A percentile compares a stretch with the other conserved stretches of the same genome.
Conservation (phyloP, 306 rosid genomes). For the Glycyrrhiza uralensis region DNA sequence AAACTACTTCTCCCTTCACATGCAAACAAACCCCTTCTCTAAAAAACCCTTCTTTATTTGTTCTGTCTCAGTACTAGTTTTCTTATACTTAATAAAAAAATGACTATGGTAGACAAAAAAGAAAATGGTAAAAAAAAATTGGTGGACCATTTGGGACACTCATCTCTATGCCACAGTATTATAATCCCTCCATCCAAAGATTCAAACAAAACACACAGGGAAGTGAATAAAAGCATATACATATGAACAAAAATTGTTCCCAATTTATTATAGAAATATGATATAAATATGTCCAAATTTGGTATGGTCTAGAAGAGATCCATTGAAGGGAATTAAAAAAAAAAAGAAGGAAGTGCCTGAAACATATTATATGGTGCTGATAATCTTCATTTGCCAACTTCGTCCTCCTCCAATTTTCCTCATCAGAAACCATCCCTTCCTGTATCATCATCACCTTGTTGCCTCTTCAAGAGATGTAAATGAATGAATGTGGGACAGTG, state of each 20-base stretch:
- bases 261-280: constrained; percentile 55
- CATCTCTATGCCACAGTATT: neutral
- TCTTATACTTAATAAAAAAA: neutral
- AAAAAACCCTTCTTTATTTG: neutral
- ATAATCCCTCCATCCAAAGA: neutral
- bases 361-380: constrained; percentile 26
- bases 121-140: neutral
- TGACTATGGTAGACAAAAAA: neutral
- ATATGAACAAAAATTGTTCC: constrained; percentile 43
- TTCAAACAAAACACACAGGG: neutral
- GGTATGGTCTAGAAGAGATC: constrained; percentile 50
- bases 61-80: neutral
- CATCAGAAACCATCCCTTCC: constrained; percentile 15
- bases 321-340: constrained; percentile 10
- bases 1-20: constrained; percentile 50
- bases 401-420: constrained; percentile 54
- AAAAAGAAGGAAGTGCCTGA: constrained; percentile 38
- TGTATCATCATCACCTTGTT: neutral
- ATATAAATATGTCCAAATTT: constrained; percentile 59
- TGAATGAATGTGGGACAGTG: constrained; percentile 39
- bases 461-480: constrained; percentile 31
- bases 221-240: constrained; percentile 16
- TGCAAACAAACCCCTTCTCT: constrained; percentile 41
- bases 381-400: constrained; percentile 50
- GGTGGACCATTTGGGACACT: constrained; percentile 29